Conservation (phyloP, 1,284 basidiomycete genomes). For the Pascua guehoae region DNA sequence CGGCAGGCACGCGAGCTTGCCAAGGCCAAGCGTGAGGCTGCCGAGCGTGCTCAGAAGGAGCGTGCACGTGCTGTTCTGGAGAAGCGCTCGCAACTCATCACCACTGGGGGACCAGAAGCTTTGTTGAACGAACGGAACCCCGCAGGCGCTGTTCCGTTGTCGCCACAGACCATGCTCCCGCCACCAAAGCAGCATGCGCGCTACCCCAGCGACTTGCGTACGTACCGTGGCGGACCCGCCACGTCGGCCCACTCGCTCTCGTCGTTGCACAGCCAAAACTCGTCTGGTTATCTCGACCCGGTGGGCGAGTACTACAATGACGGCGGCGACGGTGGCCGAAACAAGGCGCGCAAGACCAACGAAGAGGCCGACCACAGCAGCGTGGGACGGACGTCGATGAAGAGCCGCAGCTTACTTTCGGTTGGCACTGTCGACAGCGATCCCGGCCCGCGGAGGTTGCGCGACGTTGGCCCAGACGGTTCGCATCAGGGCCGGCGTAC, state of each 20-base stretch:
- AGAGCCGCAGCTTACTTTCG: slow-evolving; percentile 2
- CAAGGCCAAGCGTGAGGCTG: slow-evolving; percentile 75
- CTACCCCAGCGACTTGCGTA: not conserved
- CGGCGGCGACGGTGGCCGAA: slow-evolving; percentile 45
- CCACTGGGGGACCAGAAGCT: slow-evolving; percentile 23
- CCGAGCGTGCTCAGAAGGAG: slow-evolving; percentile 64
- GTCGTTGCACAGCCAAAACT: slow-evolving; percentile 4
- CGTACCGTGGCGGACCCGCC: too few species aligned
- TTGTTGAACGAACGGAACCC: slow-evolving; percentile 16
- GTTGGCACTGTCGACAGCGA: slow-evolving; percentile 54
- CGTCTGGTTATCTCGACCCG: not conserved
- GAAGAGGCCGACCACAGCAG: slow-evolving; percentile 86
- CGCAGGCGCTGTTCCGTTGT: not conserved
- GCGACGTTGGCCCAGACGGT: slow-evolving; percentile 24
- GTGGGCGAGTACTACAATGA: not conserved
- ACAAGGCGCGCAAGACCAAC: slow-evolving; percentile 75
- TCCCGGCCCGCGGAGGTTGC: slow-evolving; percentile 61
- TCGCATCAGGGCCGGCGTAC: slow-evolving; percentile 14
- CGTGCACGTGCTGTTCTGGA: slow-evolving; percentile 92
- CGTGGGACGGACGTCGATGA: slow-evolving; percentile 54
- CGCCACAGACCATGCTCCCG: not conserved
- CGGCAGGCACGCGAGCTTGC: slow-evolving; percentile 78
- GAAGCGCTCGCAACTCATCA: slow-evolving; percentile 74
- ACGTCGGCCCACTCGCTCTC: not conserved
- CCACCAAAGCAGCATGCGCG: not conserved